A percentile compares a stretch with the other conserved stretches of the same genome.
Conservation (phyloP, 1,139 yeast species). For the Komagataea norvegica region DNA sequence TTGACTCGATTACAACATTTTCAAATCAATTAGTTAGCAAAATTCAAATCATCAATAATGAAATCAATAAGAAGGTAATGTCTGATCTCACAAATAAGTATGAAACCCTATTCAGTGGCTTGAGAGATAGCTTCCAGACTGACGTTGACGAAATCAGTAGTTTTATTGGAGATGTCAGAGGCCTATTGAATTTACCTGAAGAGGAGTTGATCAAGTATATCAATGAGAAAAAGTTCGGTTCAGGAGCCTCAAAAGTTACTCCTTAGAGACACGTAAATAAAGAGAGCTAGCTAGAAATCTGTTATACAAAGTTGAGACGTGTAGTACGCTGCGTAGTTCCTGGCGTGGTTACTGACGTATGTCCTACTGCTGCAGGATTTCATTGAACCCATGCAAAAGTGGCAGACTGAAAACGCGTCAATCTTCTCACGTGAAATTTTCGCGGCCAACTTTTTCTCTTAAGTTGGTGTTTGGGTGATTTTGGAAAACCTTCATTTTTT, state of each 20-base stretch:
- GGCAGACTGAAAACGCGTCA: conserved; percentile 1
- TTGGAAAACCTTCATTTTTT: conserved; percentile 2
- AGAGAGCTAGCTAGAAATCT: no score
- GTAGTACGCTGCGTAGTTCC: no score
- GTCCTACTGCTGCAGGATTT: no score
- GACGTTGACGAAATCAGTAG: conserved; percentile 33
- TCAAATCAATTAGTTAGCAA: conserved; percentile 31
- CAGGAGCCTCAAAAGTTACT: background rate
- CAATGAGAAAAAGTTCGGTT: conserved; percentile 25
- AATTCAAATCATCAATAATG: conserved; percentile 32
- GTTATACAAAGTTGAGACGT: no score
- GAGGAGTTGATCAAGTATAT: conserved; percentile 29
- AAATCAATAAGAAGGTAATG: conserved; percentile 31
- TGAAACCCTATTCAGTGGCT: conserved; percentile 28
- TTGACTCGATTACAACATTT: conserved; percentile 29
- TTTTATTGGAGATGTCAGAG: conserved; percentile 31
- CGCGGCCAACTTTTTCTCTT: background rate
- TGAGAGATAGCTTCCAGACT: conserved; percentile 30
- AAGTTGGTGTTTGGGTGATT: conserved; percentile 8
- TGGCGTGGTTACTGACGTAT: no score
- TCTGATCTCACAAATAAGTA: conserved; percentile 32
- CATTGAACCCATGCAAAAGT: background rate
- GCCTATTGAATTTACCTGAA: conserved; percentile 32
- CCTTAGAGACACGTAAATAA: no score
- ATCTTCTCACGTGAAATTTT: background rate